phyloP scores from a whole-genome alignment of 495 filamentous ascomycete genomes.

The Daldinia decipiens region DNA sequence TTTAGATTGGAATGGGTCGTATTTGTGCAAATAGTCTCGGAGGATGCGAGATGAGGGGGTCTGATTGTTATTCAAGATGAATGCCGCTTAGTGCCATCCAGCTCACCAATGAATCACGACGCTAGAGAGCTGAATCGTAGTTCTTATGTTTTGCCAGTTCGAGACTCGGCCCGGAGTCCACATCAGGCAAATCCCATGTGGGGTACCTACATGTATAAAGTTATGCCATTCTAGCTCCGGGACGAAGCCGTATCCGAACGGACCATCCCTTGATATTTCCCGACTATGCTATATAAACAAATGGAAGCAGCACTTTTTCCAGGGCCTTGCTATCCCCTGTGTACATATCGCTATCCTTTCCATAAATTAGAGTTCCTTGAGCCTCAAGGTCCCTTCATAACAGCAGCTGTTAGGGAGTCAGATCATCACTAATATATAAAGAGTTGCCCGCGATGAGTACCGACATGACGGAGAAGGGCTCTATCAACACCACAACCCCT shows the following conservation, averaged over 20 bases:
- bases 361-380: not conserved
- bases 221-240: conserved; percentile 28
- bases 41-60: not conserved
- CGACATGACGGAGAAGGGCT: conserved; percentile 13
- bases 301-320: conserved; percentile 3
- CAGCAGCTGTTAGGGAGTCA: not conserved
- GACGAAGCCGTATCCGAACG: conserved; percentile 12
- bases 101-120: conserved; percentile 11
- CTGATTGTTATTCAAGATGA: conserved; percentile 4
- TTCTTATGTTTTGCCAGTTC: not conserved
- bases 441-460: conserved; percentile 12
- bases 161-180: not conserved
- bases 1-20: conserved; percentile 8
- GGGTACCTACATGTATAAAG: conserved; percentile 21
- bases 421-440: conserved; percentile 1
- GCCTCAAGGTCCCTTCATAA: not conserved
- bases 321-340: not conserved
- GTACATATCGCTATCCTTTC: not conserved
- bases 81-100: not conserved
- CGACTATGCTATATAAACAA: conserved; percentile 16
- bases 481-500: conserved; percentile 2
- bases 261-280: not conserved
- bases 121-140: conserved; percentile 12
- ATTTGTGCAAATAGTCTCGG: conserved; percentile 21
- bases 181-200: conserved; percentile 2